These are phyloP conservation scores for Epichloe gansuensis DNA, from an alignment of 2,329 filamentous ascomycete genomes.

Conservation along the genomic window DNA sequence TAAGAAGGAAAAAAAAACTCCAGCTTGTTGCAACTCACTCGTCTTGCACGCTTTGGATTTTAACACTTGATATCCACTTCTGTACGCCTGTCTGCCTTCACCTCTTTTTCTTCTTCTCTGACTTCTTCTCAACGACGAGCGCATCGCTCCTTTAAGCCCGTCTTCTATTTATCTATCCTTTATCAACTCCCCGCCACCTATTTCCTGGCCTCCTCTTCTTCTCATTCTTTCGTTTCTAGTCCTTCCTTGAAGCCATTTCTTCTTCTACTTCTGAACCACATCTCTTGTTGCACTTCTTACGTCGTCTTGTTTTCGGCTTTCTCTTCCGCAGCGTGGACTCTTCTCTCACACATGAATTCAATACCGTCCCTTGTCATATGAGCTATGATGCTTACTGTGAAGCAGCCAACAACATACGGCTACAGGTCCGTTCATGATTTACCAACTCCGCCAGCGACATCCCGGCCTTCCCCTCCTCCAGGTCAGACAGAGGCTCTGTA, in stretches of 20 bases:
- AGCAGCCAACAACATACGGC: constrained; percentile 47
- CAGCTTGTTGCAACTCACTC: constrained; percentile 18
- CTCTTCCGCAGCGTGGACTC: background rate
- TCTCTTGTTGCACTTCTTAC: background rate
- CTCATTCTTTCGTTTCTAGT: background rate
- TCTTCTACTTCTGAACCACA: background rate
- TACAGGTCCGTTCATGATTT: constrained; percentile 51
- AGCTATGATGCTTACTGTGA: constrained; percentile 48
- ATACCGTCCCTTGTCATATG: constrained; percentile 14
- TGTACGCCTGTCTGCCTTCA: constrained; percentile 13
- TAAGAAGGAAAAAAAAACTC: constrained; percentile 10
- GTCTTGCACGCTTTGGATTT: background rate
- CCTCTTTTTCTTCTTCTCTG: constrained; percentile 10
- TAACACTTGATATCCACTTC: constrained; percentile 10
- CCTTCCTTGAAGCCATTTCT: background rate
- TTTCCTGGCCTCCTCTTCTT: background rate
- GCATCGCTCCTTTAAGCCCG: background rate
- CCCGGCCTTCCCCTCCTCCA: constrained; percentile 43
- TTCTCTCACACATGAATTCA: constrained; percentile 15
- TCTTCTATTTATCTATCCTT: background rate
- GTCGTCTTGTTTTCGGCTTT: background rate
- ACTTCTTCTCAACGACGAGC: background rate
- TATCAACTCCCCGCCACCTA: background rate
- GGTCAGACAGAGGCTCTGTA: constrained; percentile 34
- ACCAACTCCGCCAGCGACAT: constrained; percentile 44